phyloP scores from a whole-genome alignment of 2,329 filamentous ascomycete species.

The Neofusicoccum kwambonambiense region DNA sequence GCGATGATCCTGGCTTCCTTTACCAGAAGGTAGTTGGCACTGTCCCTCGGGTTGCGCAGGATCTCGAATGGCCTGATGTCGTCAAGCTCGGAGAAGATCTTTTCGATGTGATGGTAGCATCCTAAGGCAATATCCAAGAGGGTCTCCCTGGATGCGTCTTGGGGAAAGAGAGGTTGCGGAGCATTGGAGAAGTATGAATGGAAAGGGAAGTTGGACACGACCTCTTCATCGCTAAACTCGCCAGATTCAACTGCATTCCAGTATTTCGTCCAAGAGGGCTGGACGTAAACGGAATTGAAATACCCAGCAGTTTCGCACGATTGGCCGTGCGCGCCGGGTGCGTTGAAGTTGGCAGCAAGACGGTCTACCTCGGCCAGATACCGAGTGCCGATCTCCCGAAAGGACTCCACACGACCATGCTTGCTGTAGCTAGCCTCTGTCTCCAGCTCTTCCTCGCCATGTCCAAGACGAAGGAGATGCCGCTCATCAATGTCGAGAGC shows the following conservation, averaged over 20 bases:
- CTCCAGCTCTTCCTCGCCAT: conserved; percentile 91
- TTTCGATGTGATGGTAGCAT: conserved; percentile 84
- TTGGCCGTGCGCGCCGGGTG: conserved; percentile 90
- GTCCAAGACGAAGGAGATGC: conserved; percentile 86
- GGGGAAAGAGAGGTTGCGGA: conserved; percentile 79
- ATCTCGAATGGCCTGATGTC: conserved; percentile 96
- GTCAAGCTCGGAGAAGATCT: conserved; percentile 87
- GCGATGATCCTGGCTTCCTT: conserved; percentile 97
- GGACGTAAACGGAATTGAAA: conserved; percentile 89
- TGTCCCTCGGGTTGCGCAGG: conserved; percentile 81
- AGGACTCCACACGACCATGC: conserved; percentile 89
- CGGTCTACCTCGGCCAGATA: conserved; percentile 83
- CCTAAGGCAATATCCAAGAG: conserved; percentile 75
- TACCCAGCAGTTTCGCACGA: conserved; percentile 97
- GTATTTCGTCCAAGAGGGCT: conserved; percentile 86
- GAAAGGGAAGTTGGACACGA: conserved; percentile 81
- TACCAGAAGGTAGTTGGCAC: conserved; percentile 90
- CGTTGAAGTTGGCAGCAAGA: conserved; percentile 78
- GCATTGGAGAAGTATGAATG: conserved; percentile 82
- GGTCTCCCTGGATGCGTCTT: conserved; percentile 62
- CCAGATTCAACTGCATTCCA: conserved; percentile 62
- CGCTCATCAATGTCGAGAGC: conserved; percentile 92
- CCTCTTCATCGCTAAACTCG: conserved; percentile 57
- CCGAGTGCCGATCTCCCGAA: conserved; percentile 79
- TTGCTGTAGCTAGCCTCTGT: conserved; percentile 89